Percentiles rank a stretch among this genome's conserved stretches.
Conservation (phyloP, 1,139 yeast species). For the Kodamaea anthophila region DNA sequence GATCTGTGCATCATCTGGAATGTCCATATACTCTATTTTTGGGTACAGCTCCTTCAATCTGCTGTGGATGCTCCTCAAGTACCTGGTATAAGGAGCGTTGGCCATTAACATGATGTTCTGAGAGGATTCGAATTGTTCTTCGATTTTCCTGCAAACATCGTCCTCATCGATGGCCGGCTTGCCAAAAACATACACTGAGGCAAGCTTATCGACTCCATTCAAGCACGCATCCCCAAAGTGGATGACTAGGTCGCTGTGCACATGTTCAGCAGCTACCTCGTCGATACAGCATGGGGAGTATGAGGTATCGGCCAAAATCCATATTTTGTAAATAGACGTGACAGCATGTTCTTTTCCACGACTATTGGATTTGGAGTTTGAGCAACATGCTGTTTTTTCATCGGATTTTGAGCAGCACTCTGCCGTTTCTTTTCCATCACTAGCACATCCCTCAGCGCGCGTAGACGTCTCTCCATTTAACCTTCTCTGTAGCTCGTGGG, state of each 20-base stretch:
- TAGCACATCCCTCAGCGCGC: neutral
- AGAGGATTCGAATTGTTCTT: constrained; percentile 27
- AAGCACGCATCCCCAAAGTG: constrained; percentile 96
- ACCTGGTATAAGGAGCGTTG: constrained; percentile 52
- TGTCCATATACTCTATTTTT: constrained; percentile 45
- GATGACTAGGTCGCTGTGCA: constrained; percentile 73
- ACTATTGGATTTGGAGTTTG: neutral
- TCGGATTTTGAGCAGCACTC: neutral
- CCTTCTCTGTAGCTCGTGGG: constrained; percentile 39
- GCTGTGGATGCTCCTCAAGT: constrained; percentile 30
- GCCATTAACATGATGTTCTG: constrained; percentile 57
- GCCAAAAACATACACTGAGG: constrained; percentile 75
- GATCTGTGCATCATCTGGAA: constrained; percentile 29
- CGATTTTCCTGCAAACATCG: constrained; percentile 29
- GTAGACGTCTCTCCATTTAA: constrained; percentile 10
- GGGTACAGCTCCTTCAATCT: constrained; percentile 31
- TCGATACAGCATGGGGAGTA: constrained; percentile 95
- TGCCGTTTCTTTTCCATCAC: no score
- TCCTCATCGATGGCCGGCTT: constrained; percentile 46
- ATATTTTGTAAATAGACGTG: constrained; percentile 23
- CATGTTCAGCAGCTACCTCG: constrained; percentile 95
- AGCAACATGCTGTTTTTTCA: neutral
- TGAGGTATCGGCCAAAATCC: constrained; percentile 91
- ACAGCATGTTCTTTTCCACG: neutral
- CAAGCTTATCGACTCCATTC: constrained; percentile 65